phyloP scores from a whole-genome alignment of 805 yeast species.

The Ogataea zsoltii region DNA sequence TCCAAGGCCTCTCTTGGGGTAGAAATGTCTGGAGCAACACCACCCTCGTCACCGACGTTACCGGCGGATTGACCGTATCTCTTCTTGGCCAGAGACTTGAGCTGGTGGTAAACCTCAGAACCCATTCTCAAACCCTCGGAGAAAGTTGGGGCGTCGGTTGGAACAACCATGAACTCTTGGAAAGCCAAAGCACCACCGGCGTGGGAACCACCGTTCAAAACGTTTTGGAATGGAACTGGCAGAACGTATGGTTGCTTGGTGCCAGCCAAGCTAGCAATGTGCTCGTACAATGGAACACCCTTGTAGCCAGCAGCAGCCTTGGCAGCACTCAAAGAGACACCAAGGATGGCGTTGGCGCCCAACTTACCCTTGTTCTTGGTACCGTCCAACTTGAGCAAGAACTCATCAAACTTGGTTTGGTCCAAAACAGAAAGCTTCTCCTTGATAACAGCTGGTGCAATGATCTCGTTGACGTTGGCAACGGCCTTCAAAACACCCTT shows the following conservation, averaged over 20 bases:
- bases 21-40: slow-evolving; percentile 97
- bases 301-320: slow-evolving; percentile 98
- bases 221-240: slow-evolving; percentile 99
- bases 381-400: slow-evolving; percentile 87
- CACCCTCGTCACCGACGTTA: slow-evolving; percentile 99
- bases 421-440: slow-evolving; percentile 80
- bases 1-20: slow-evolving; percentile 97
- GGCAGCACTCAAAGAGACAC: slow-evolving; percentile 96
- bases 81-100: slow-evolving; percentile 91
- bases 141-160: slow-evolving; percentile 87
- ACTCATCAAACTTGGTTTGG: slow-evolving; percentile 85
- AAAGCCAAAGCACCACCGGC: slow-evolving; percentile 99
- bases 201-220: slow-evolving; percentile 98
- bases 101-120: slow-evolving; percentile 95
- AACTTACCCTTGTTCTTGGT: slow-evolving; percentile 95
- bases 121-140: slow-evolving; percentile 96
- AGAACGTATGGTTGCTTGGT: slow-evolving; percentile 83
- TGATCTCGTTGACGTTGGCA: slow-evolving; percentile 89
- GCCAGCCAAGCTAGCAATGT: slow-evolving; percentile 78
- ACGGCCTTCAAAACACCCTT: slow-evolving; percentile 98
- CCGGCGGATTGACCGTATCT: slow-evolving; percentile 98
- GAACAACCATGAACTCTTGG: slow-evolving; percentile 99
- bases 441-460: slow-evolving; percentile 90
- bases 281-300: slow-evolving; percentile 89
- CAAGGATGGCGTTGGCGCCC: slow-evolving; percentile 98